Base-by-base conservation (phyloP, 2,329 filamentous ascomycete species). In the Phialocephala subalpina region DNA sequence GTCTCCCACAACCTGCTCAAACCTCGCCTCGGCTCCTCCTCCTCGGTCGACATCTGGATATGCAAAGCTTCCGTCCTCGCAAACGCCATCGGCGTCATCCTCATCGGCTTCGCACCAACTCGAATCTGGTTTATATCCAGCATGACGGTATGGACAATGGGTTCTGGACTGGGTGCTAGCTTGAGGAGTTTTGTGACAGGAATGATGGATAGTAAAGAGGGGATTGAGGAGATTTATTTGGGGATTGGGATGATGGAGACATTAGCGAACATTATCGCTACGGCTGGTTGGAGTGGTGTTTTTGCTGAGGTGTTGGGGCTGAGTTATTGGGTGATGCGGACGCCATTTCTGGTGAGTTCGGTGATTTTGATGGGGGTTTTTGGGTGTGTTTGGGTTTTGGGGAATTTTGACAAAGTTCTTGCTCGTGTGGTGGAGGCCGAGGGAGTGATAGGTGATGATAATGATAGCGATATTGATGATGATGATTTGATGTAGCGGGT, bases 191-290 rank as follows among this genome's bases (percentile, higher is more conserved):
- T 60, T 52, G 55, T 62, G 1, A 70, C 68, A 27, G 67, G 62
- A 0, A 29, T 67, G 52, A 29, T 68, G 27, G 60, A 45, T 16
- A 64, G 29, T 14, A 63, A 58, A 11, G 65, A 64, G 36, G 63
- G 63, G 20, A 57, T 70, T 25, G 62, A 67, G 45, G 58, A 70
- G 58, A 45, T 70, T 58, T 70, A 70, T 53, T n/a, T 70, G 33
- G 68, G 66, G 2, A 70, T 70, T 58, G 66, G 66, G n/a, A 62
- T 69, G 59, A 58, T 67, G 49, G 64, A 67, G 60, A 70, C 63
- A 14, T 22, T 68, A 14, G 67, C 57, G 1, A 66, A 60, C 2
- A 70, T 70, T 60, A 11, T 68, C 18, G 64, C 60, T 12, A 67
- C 64, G 9, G 64, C 55, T 12, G 58, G 52, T 22, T 70, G 68